A percentile compares a stretch with the other conserved stretches of the same genome.
Conservation (phyloP, 176 grass and related monocot species). For the Zea mays region DNA sequence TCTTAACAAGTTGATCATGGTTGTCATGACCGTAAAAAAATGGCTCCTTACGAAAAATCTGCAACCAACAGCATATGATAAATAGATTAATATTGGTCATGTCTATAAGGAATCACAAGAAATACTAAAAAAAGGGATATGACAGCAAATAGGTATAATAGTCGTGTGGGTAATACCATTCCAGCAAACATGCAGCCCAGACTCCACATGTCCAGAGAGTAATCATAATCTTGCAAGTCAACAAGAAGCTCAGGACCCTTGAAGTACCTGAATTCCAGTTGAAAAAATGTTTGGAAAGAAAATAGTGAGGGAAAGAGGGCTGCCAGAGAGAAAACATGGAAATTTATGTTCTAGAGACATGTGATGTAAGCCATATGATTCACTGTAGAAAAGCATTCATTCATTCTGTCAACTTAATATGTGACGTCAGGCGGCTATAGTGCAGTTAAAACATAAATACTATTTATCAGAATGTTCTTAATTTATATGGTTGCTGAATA, state of each 20-base stretch:
- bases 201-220: slow-evolving; percentile 92
- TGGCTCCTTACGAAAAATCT: slow-evolving; percentile 84
- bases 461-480: background rate
- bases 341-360: background rate
- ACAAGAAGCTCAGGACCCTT: slow-evolving; percentile 88
- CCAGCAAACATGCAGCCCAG: slow-evolving; percentile 94
- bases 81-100: background rate
- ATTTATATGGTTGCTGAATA: background rate
- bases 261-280: slow-evolving; percentile 63
- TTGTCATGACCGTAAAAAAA: slow-evolving; percentile 87
- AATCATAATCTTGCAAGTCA: slow-evolving; percentile 87
- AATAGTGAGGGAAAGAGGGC: background rate
- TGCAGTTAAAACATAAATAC: background rate
- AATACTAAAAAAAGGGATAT: slow-evolving; percentile 1
- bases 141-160: background rate
- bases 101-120: background rate
- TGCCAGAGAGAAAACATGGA: background rate
- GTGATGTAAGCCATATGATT: slow-evolving; percentile 24
- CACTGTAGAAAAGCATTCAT: background rate
- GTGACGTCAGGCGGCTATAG: too few relatives aligned
- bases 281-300: background rate
- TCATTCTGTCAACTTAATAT: background rate
- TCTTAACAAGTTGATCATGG: slow-evolving; percentile 82
- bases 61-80: slow-evolving; percentile 26
- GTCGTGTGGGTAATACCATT: slow-evolving; percentile 52